These are phyloP conservation scores for Camellia oleifera DNA, from an alignment of 179 eudicot genomes.

Conservation along the genomic window DNA sequence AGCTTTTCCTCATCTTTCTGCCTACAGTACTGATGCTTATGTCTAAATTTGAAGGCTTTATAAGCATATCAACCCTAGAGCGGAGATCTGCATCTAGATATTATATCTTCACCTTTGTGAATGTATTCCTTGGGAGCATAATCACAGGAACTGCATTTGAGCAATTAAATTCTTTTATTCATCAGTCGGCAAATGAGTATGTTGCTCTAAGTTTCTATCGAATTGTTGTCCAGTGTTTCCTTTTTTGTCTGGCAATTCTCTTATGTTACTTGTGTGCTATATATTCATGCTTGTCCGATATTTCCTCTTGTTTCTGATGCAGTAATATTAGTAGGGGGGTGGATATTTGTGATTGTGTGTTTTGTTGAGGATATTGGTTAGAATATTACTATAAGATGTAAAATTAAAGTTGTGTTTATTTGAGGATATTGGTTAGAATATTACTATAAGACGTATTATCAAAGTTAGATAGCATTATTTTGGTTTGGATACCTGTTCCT, in stretches of 20 bases:
- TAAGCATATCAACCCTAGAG: conserved; percentile 64
- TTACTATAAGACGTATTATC: neutral
- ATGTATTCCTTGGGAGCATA: conserved; percentile 86
- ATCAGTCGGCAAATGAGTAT: conserved; percentile 60
- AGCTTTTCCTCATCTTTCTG: conserved; percentile 86
- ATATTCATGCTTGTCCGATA: neutral
- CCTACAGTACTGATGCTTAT: conserved; percentile 85
- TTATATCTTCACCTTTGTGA: conserved; percentile 78
- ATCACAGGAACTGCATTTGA: conserved; percentile 73
- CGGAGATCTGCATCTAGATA: conserved; percentile 89
- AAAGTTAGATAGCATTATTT: neutral
- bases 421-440: neutral
- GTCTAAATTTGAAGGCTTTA: conserved; percentile 89
- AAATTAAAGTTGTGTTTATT: neutral
- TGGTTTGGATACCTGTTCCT: neutral
- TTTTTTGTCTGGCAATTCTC: neutral
- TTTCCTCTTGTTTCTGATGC: conserved; percentile 1
- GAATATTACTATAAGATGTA: neutral
- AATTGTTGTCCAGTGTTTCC: neutral
- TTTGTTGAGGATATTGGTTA: neutral
- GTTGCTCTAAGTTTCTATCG: conserved; percentile 25
- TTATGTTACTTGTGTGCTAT: too few species aligned
- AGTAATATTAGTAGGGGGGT: neutral
- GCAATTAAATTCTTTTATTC: conserved; percentile 55
- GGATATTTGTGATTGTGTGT: neutral